Conservation (phyloP, 179 eudicot genomes). For the Gypsophila paniculata region DNA sequence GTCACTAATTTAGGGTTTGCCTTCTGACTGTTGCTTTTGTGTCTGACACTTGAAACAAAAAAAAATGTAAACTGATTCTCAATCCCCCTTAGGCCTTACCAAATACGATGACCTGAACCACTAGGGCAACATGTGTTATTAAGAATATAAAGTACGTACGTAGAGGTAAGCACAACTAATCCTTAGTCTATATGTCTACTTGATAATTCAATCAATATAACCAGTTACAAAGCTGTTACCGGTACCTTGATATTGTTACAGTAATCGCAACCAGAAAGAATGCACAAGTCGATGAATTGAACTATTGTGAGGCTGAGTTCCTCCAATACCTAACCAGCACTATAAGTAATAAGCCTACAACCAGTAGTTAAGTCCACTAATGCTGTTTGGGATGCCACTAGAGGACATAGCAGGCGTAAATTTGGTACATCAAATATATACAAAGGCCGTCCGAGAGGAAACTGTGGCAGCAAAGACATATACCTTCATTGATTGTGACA, state of each 20-base stretch:
- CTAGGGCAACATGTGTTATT: too few relatives aligned
- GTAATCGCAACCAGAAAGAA: slow-evolving; percentile 94
- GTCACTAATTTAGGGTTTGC: too few relatives aligned
- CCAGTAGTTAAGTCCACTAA: too few relatives aligned
- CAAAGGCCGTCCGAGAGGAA: background rate
- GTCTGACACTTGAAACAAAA: too few relatives aligned
- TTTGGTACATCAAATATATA: background rate
- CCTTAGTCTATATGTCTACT: too few relatives aligned
- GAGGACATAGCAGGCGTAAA: background rate
- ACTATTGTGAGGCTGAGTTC: slow-evolving; percentile 89
- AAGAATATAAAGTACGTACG: too few relatives aligned
- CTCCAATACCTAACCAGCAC: slow-evolving; percentile 60
- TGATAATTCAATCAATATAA: background rate
- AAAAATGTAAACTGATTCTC: too few relatives aligned
- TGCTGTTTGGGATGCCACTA: too few relatives aligned
- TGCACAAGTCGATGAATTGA: slow-evolving; percentile 96
- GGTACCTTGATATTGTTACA: slow-evolving; percentile 92
- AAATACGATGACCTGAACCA: too few relatives aligned
- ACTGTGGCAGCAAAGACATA: background rate
- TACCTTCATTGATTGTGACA: slow-evolving; percentile 14
- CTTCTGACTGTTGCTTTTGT: too few relatives aligned
- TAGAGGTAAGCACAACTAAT: too few relatives aligned
- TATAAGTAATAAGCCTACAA: slow-evolving; percentile 3
- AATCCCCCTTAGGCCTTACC: too few relatives aligned
- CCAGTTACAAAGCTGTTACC: background rate